Percentiles rank a stretch among this genome's conserved stretches.
phyloP scores from a whole-genome alignment of 768 basidiomycete genomes.

The Hydnum rufescens region DNA sequence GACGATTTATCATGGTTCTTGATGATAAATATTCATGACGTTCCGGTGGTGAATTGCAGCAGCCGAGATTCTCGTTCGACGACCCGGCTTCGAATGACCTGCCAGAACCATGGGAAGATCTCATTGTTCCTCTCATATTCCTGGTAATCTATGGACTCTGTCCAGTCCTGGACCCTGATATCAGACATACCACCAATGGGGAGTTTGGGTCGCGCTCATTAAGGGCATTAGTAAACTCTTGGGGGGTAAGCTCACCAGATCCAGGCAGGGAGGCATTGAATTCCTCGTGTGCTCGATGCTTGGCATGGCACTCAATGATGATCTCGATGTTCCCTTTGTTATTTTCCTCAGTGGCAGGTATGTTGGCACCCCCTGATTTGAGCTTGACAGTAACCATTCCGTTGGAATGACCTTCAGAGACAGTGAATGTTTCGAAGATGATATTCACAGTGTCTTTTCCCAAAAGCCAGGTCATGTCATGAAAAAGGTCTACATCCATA shows the following conservation, averaged over 20 bases:
- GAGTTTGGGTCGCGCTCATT: slow-evolving; percentile 96
- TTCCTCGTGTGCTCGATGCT: slow-evolving; percentile 91
- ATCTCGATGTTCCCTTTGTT: too few relatives aligned
- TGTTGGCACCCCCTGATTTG: too few relatives aligned
- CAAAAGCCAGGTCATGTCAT: too few relatives aligned
- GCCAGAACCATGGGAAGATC: slow-evolving; percentile 99
- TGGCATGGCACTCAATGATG: slow-evolving; percentile 95
- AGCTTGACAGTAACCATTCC: too few relatives aligned
- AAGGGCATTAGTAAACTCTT: slow-evolving; percentile 95
- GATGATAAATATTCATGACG: slow-evolving; percentile 91
- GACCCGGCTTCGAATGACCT: slow-evolving; percentile 93
- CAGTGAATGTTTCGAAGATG: too few relatives aligned
- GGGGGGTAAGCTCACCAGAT: too few relatives aligned
- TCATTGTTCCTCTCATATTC: slow-evolving; percentile 90
- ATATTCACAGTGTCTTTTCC: slow-evolving; percentile 97
- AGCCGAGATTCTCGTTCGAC: slow-evolving; percentile 93
- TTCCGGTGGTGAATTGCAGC: slow-evolving; percentile 92
- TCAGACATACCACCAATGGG: slow-evolving; percentile 99
- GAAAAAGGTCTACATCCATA: too few relatives aligned
- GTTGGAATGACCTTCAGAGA: too few relatives aligned
- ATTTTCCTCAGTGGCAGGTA: too few relatives aligned
- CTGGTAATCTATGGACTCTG: slow-evolving; percentile 96
- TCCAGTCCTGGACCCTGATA: slow-evolving; percentile 99
- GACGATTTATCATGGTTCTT: too few relatives aligned
- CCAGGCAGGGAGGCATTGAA: slow-evolving; percentile 99